Base-by-base conservation (phyloP, 2,329 filamentous ascomycete genomes). In the Teratosphaeria zuluensis region DNA sequence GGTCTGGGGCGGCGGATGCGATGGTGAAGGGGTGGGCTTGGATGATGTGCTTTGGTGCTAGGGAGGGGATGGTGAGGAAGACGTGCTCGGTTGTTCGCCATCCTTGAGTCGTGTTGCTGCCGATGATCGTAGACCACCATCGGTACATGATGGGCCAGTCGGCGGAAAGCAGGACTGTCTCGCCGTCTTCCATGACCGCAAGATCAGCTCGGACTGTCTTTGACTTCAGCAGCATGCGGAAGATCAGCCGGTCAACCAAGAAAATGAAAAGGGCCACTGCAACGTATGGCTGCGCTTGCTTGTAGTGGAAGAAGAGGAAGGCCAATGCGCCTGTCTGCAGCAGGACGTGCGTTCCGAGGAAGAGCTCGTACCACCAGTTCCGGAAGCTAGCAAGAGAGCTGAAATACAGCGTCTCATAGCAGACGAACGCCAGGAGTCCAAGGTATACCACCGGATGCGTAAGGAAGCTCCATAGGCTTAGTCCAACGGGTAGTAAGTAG, bases 11-110 rank as follows among this genome's bases (percentile, higher is more conserved):
- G 0, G 79, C 78, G 2, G 84, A 86, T 16, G 84, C 80, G 57
- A 88, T 85, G 8, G 84, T 87, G 70, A 87, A 87, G 0, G 84
- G 85, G 66, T 88, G 84, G 0, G 84, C 77, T 70, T 87, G 84
- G 1, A 85, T 67, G 2, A 73, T 66, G 65, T 85, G 79, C 57
- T 75, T 78, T 2, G 72, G 69, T 1, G 79, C 79, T 5, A 87
- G 75, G 0, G 72, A 73, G 0, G 84, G 84, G 0, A 87, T 72
- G 1, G 81, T 81, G 58, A 87, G 68, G 70, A 87, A 87, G 54
- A 86, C 77, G 68, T 87, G 85, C 64, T 86, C 82, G 16, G 82
- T 82, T 2, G 84, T 79, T 21, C 75, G 67, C 84, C 84, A 87
- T 48, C 84, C 84, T 46, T 58, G 33, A 3, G 51, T 24, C 55